Percentiles rank a stretch among this genome's conserved stretches.
These are phyloP conservation scores for Collybia sp. DNA, from an alignment of 768 basidiomycete species.

Conservation along the genomic window DNA sequence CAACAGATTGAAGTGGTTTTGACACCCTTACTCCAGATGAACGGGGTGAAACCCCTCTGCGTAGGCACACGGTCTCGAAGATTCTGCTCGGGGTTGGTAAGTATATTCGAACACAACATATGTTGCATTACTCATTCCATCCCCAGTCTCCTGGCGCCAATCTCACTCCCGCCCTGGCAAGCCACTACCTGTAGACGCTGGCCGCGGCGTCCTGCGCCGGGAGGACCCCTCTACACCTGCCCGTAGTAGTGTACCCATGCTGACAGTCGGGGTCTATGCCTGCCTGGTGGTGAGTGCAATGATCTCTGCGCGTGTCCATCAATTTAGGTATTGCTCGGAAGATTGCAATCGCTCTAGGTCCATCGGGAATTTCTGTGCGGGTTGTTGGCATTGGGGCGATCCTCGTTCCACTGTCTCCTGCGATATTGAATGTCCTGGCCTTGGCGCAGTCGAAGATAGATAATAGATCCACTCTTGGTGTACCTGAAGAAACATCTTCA, in stretches of 20 bases:
- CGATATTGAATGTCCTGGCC: too few relatives aligned
- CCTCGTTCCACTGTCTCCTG: too few relatives aligned
- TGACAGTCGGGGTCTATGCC: too few relatives aligned
- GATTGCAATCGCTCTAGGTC: too few relatives aligned
- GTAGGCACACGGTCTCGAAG: slow-evolving; percentile 63
- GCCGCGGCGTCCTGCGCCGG: slow-evolving; percentile 17
- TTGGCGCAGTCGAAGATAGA: too few relatives aligned
- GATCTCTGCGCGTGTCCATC: too few relatives aligned
- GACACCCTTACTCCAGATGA: slow-evolving; percentile 12
- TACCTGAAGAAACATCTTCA: too few relatives aligned
- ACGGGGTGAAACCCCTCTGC: slow-evolving; percentile 37
- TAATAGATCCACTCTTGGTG: too few relatives aligned
- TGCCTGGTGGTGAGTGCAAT: slow-evolving; percentile 25
- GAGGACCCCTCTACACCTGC: slow-evolving; percentile 31
- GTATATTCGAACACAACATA: slow-evolving; percentile 18
- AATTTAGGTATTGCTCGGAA: too few relatives aligned
- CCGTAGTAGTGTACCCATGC: too few relatives aligned
- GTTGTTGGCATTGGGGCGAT: too few relatives aligned
- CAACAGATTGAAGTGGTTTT: neutral
- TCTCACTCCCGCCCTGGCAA: slow-evolving; percentile 64
- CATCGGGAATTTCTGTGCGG: too few relatives aligned
- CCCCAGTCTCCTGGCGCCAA: slow-evolving; percentile 48
- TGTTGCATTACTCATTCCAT: slow-evolving; percentile 32
- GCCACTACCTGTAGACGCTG: slow-evolving; percentile 54
- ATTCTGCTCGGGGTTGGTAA: slow-evolving; percentile 65